Percentiles rank a stretch among this genome's conserved stretches.
Conservation (phyloP, 2,329 filamentous ascomycete genomes). For the Didymella arachidicola region DNA sequence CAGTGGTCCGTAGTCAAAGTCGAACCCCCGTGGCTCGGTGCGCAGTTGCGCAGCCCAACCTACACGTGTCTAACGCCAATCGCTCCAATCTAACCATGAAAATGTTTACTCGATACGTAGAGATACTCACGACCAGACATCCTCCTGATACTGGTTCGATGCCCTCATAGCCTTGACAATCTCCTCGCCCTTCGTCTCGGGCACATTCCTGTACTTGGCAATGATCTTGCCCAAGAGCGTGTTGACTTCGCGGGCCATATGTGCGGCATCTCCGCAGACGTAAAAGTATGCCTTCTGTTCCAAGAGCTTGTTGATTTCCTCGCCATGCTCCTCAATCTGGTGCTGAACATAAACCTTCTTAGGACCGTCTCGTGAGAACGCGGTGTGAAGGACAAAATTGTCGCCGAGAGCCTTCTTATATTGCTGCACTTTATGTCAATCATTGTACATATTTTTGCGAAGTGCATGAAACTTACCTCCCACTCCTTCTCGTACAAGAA, state of each 20-base stretch:
- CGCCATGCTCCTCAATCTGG: constrained; percentile 80
- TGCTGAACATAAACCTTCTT: constrained; percentile 99
- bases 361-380: constrained; percentile 87
- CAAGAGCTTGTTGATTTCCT: constrained; percentile 86
- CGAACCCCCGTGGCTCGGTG: background rate
- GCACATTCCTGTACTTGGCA: constrained; percentile 79
- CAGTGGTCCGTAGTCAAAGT: constrained; percentile 18
- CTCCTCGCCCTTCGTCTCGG: constrained; percentile 89
- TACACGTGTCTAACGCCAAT: constrained; percentile 30
- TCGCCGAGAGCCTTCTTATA: constrained; percentile 85
- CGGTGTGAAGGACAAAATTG: constrained; percentile 87
- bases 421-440: constrained; percentile 62
- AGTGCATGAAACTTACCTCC: constrained; percentile 70
- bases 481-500: constrained; percentile 93
- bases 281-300: constrained; percentile 93
- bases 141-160: constrained; percentile 93
- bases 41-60: constrained; percentile 11
- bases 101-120: constrained; percentile 34
- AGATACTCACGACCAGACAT: constrained; percentile 67
- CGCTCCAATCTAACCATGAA: constrained; percentile 37
- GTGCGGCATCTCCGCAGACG: constrained; percentile 95
- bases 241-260: constrained; percentile 96
- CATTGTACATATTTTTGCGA: background rate
- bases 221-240: constrained; percentile 86
- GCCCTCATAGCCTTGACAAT: constrained; percentile 97